A percentile compares a stretch with the other conserved stretches of the same genome.
phyloP scores from a whole-genome alignment of 73 alveolate genomes.

The Paramecium caudatum region DNA sequence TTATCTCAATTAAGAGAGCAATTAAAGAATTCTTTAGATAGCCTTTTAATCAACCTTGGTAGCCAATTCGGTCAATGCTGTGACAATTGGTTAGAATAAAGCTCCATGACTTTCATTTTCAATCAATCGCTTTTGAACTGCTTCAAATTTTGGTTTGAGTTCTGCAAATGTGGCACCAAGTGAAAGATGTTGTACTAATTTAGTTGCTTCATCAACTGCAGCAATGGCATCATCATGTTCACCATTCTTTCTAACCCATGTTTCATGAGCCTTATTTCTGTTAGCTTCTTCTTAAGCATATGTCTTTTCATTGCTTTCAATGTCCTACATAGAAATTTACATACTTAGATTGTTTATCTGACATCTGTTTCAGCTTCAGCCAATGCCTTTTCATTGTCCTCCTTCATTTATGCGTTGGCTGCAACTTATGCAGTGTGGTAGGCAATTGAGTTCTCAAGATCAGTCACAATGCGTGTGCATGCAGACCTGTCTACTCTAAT shows the following conservation, averaged over 20 bases:
- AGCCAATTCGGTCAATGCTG: constrained; percentile 66
- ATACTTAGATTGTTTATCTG: constrained; percentile 51
- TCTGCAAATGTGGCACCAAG: constrained; percentile 67
- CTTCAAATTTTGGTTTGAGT: constrained; percentile 59
- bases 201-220: constrained; percentile 70
- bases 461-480: constrained; percentile 51
- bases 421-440: constrained; percentile 52
- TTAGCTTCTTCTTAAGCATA: constrained; percentile 61
- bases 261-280: constrained; percentile 67
- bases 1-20: constrained; percentile 48
- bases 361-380: constrained; percentile 65
- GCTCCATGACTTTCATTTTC: constrained; percentile 72
- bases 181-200: constrained; percentile 60
- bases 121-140: constrained; percentile 52
- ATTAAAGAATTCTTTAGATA: constrained; percentile 55
- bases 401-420: constrained; percentile 56
- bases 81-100: constrained; percentile 62
- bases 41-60: constrained; percentile 66
- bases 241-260: constrained; percentile 62
- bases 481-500: constrained; percentile 67
- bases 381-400: constrained; percentile 60
- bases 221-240: constrained; percentile 67
- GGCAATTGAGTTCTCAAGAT: constrained; percentile 54
- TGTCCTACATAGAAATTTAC: constrained; percentile 21
- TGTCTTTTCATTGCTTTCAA: constrained; percentile 62